Percentiles rank a stretch among this genome's conserved stretches.
phyloP scores from a whole-genome alignment of 202 grass and related monocot species.

The Brachypodium distachyon region DNA sequence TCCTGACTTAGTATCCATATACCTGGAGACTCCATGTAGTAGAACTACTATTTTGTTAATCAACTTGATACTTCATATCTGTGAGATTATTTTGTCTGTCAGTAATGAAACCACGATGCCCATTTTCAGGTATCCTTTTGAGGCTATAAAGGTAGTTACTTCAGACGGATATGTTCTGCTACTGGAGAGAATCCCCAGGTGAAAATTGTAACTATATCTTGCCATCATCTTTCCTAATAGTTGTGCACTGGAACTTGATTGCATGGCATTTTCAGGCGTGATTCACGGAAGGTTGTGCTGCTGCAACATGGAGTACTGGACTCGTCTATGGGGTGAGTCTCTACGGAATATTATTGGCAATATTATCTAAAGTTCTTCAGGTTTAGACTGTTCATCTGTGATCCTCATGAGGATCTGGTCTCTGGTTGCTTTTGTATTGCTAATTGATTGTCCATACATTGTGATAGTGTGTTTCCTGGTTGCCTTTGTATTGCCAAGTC shows the following conservation, averaged over 20 bases:
- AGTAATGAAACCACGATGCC: not conserved
- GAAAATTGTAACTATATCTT: not conserved
- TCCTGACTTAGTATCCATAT: not conserved
- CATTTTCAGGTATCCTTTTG: conserved; percentile 74
- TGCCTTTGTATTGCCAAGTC: not conserved
- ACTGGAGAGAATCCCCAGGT: conserved; percentile 96
- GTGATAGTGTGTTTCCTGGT: too few relatives aligned
- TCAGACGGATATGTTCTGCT: conserved; percentile 96
- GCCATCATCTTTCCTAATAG: conserved; percentile 7
- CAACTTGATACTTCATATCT: not conserved
- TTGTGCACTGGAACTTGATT: conserved; percentile 16
- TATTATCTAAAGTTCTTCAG: not conserved
- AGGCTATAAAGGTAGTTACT: conserved; percentile 88
- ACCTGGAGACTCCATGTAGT: not conserved
- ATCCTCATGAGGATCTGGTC: not conserved
- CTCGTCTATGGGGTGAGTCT: conserved; percentile 93
- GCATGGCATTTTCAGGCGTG: conserved; percentile 47
- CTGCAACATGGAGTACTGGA: conserved; percentile 96
- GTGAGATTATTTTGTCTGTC: not conserved
- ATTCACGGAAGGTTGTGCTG: conserved; percentile 81
- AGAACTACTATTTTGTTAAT: not conserved
- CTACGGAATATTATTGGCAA: not conserved
- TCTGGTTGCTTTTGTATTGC: not conserved
- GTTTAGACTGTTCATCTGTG: not conserved
- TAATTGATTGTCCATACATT: too few relatives aligned